phyloP scores from a whole-genome alignment of 768 basidiomycete species.

The Auricularia sp. region DNA sequence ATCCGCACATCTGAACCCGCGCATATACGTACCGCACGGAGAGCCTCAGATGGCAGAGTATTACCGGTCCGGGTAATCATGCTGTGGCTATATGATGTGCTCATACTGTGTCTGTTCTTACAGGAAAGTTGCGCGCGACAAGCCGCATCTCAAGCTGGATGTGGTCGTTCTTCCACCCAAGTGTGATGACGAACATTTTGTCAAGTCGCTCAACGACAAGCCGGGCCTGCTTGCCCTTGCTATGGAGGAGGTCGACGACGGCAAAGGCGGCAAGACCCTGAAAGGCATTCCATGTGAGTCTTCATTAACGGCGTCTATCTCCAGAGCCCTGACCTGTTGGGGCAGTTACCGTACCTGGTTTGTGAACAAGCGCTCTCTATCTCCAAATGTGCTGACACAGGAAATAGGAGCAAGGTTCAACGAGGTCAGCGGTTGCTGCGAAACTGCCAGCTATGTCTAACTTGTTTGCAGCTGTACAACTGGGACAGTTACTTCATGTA shows the following conservation, averaged over 20 bases:
- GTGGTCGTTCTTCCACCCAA: slow-evolving; percentile 83
- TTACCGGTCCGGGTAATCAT: slow-evolving; percentile 32
- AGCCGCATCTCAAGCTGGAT: slow-evolving; percentile 88
- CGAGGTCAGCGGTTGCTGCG: slow-evolving; percentile 4
- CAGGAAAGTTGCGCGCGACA: slow-evolving; percentile 74
- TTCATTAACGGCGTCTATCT: neutral
- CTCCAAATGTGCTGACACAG: no score
- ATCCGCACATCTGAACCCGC: slow-evolving; percentile 76
- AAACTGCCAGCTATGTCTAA: slow-evolving; percentile 1
- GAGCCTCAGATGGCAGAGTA: slow-evolving; percentile 94
- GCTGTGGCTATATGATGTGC: neutral
- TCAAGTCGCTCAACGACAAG: slow-evolving; percentile 87
- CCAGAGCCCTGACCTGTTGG: neutral
- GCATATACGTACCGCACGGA: slow-evolving; percentile 90
- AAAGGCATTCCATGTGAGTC: slow-evolving; percentile 73
- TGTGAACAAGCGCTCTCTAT: neutral
- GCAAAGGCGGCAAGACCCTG: slow-evolving; percentile 64
- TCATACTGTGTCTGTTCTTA: neutral
- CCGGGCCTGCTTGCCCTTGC: slow-evolving; percentile 91
- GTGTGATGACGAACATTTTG: slow-evolving; percentile 78
- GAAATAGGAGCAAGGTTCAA: neutral
- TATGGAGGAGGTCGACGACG: slow-evolving; percentile 85
- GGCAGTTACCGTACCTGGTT: neutral
- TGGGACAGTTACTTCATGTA: slow-evolving; percentile 93
- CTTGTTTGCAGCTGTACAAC: slow-evolving; percentile 60